These are phyloP conservation scores for Panellus pusillus DNA, from an alignment of 768 basidiomycete species.

Conservation along the genomic window DNA sequence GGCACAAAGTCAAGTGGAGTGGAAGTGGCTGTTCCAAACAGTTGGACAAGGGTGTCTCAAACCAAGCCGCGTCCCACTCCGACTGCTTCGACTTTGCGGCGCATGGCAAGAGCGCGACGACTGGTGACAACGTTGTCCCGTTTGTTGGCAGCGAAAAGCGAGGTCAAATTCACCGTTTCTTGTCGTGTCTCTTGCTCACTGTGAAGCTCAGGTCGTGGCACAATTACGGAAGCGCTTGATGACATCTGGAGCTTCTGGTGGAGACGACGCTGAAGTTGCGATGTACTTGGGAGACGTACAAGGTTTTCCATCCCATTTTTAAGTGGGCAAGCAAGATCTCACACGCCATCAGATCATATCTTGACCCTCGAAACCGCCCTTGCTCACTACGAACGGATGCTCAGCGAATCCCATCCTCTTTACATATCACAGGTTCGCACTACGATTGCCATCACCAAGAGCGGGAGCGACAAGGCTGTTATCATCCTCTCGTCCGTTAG, in stretches of 20 bases:
- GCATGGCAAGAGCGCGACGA: slow-evolving; percentile 78
- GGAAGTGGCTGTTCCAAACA: neutral
- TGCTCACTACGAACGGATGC: slow-evolving; percentile 82
- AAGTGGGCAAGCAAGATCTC: neutral
- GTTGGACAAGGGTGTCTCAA: slow-evolving; percentile 25
- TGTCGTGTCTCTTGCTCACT: neutral
- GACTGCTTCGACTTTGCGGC: slow-evolving; percentile 55
- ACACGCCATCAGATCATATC: slow-evolving; percentile 70
- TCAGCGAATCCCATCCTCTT: slow-evolving; percentile 84
- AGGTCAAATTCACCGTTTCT: neutral
- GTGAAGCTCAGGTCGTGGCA: slow-evolving; percentile 69
- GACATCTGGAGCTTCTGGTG: slow-evolving; percentile 38
- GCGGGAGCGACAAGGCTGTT: slow-evolving; percentile 64
- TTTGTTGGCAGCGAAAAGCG: slow-evolving; percentile 67
- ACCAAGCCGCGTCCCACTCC: slow-evolving; percentile 29
- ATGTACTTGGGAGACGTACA: slow-evolving; percentile 92
- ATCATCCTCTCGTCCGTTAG: slow-evolving; percentile 66
- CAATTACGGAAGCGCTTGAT: slow-evolving; percentile 75
- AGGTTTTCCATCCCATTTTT: slow-evolving; percentile 45
- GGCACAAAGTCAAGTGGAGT: slow-evolving; percentile 12
- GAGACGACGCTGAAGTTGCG: slow-evolving; percentile 66
- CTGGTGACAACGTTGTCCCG: slow-evolving; percentile 78
- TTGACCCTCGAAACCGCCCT: slow-evolving; percentile 83
- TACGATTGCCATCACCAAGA: slow-evolving; percentile 56
- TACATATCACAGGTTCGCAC: slow-evolving; percentile 79